Evolutionary conservation across 2,329 filamentous ascomycete species (phyloP).

Genomic region (Dothideomycetes sp.): DNA sequence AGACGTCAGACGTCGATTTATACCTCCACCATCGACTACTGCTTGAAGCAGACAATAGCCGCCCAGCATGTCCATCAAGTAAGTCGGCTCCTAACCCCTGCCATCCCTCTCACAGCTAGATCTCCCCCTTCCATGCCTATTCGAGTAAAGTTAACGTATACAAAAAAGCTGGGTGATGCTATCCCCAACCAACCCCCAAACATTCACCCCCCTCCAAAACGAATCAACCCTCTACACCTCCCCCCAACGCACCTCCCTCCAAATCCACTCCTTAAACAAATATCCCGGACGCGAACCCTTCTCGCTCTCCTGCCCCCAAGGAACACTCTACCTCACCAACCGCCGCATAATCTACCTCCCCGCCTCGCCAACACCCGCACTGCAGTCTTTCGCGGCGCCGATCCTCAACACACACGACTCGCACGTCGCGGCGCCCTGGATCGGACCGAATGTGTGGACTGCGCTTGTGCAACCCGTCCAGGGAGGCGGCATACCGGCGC

Average conservation of each 20-base stretch:
- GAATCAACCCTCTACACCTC: slow-evolving; percentile 76
- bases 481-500: slow-evolving; percentile 69
- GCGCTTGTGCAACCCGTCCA: slow-evolving; percentile 69
- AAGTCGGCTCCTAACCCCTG: not conserved
- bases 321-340: slow-evolving; percentile 17
- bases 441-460: slow-evolving; percentile 85
- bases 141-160: too few relatives aligned
- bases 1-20: too few relatives aligned
- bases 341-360: slow-evolving; percentile 79
- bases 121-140: too few relatives aligned
- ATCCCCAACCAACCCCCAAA: slow-evolving; percentile 29
- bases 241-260: slow-evolving; percentile 65
- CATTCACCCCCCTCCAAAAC: slow-evolving; percentile 74
- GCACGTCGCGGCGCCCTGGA: slow-evolving; percentile 78
- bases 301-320: slow-evolving; percentile 15
- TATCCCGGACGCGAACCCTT: slow-evolving; percentile 22
- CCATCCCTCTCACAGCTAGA: not conserved
- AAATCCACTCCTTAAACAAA: slow-evolving; percentile 59
- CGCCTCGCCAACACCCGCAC: slow-evolving; percentile 49
- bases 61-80: not conserved
- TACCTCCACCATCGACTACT: too few relatives aligned
- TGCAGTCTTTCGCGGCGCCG: slow-evolving; percentile 83
- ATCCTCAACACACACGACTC: slow-evolving; percentile 81
- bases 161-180: slow-evolving; percentile 79
- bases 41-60: not conserved